phyloP scores from a whole-genome alignment of 2,329 filamentous ascomycete genomes.

The Arthroderma sp. region DNA sequence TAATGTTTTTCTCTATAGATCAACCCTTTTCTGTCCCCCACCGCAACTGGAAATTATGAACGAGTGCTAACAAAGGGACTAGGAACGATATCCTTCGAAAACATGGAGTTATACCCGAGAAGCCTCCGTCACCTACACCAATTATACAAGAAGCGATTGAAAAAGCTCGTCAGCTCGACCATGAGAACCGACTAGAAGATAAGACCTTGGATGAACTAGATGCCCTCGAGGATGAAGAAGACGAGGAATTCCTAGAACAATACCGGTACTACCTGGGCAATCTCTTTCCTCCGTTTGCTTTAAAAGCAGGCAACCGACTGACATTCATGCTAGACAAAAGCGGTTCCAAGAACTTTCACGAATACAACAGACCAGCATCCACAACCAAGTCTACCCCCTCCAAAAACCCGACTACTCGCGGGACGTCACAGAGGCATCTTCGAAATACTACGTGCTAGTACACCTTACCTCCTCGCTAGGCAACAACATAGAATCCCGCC shows the following conservation, averaged over 20 bases:
- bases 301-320: not conserved
- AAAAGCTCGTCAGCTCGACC: slow-evolving; percentile 68
- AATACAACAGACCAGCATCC: slow-evolving; percentile 63
- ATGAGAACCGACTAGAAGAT: slow-evolving; percentile 86
- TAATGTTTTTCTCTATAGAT: slow-evolving; percentile 8
- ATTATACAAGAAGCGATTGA: slow-evolving; percentile 90
- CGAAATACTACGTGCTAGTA: slow-evolving; percentile 56
- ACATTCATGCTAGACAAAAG: slow-evolving; percentile 47
- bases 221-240: slow-evolving; percentile 88
- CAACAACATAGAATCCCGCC: slow-evolving; percentile 71
- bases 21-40: slow-evolving; percentile 1
- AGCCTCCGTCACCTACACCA: slow-evolving; percentile 85
- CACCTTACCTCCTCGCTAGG: slow-evolving; percentile 68
- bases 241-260: slow-evolving; percentile 76
- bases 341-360: slow-evolving; percentile 70
- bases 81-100: slow-evolving; percentile 99
- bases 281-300: too few species aligned
- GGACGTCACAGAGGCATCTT: slow-evolving; percentile 84
- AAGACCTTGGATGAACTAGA: slow-evolving; percentile 91
- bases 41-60: not conserved
- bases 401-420: slow-evolving; percentile 87
- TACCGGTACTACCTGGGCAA: slow-evolving; percentile 48
- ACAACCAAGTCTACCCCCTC: slow-evolving; percentile 84
- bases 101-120: slow-evolving; percentile 95
- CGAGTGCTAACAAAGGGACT: slow-evolving; percentile 11